Percentiles rank a stretch among this genome's conserved stretches.
Evolutionary conservation across 257 asterid genomes (phyloP).

Genomic region (Knoxia roxburghii): DNA sequence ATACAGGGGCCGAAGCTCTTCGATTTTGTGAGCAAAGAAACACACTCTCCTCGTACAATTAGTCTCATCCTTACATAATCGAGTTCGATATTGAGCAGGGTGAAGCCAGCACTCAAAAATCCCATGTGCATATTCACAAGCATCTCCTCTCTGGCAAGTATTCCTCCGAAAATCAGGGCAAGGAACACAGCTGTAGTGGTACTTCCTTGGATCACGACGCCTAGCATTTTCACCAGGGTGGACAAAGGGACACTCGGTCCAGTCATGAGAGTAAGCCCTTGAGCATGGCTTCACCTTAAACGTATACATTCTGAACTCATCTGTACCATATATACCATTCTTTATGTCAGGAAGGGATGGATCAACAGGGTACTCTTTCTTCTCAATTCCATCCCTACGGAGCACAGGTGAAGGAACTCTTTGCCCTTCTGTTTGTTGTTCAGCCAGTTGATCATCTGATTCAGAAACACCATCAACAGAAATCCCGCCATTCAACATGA

Average conservation of each 20-base stretch:
- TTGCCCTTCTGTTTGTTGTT: slow-evolving; percentile 17
- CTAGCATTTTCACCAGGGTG: slow-evolving; percentile 47
- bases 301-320: slow-evolving; percentile 40
- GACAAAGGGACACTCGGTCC: slow-evolving; percentile 45
- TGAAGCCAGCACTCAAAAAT: slow-evolving; percentile 48
- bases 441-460: slow-evolving; percentile 14
- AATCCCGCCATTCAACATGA: slow-evolving; percentile 16
- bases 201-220: slow-evolving; percentile 42
- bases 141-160: slow-evolving; percentile 32
- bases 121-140: slow-evolving; percentile 45
- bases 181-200: slow-evolving; percentile 40
- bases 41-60: slow-evolving; percentile 34
- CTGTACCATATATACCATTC: slow-evolving; percentile 34
- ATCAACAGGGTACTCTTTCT: slow-evolving; percentile 40
- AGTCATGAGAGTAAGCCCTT: slow-evolving; percentile 40
- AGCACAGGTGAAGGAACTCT: slow-evolving; percentile 12
- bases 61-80: slow-evolving; percentile 41
- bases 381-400: slow-evolving; percentile 25
- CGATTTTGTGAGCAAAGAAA: slow-evolving; percentile 38
- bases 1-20: slow-evolving; percentile 38
- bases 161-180: slow-evolving; percentile 39
- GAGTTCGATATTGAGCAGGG: slow-evolving; percentile 43
- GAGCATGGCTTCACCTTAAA: slow-evolving; percentile 45
- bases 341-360: slow-evolving; percentile 46
- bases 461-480: slow-evolving; percentile 2